These are phyloP conservation scores for Vaccinium macrocarpon DNA, from an alignment of 148 eudicot genomes.

Conservation along the genomic window DNA sequence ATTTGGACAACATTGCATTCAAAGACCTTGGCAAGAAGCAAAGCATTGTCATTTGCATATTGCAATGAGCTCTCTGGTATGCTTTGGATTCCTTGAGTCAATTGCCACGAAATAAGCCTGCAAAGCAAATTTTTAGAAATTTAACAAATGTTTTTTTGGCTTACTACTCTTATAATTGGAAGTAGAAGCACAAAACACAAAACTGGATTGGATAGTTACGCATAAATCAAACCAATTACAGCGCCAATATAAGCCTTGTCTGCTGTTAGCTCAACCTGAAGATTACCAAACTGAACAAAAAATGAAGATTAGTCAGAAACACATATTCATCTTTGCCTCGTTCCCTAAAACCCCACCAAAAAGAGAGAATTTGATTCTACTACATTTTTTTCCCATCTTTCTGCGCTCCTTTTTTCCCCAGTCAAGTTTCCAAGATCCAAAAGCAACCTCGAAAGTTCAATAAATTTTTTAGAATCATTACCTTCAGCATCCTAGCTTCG, in stretches of 20 bases:
- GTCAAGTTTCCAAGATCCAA: neutral
- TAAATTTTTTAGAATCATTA: slow-evolving; percentile 9
- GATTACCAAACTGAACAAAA: slow-evolving; percentile 74
- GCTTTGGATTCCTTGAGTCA: slow-evolving; percentile 89
- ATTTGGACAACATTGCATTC: neutral
- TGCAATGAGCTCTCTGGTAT: slow-evolving; percentile 74
- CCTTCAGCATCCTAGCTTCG: slow-evolving; percentile 72
- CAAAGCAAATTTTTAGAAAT: slow-evolving; percentile 11
- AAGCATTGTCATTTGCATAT: slow-evolving; percentile 87
- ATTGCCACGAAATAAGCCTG: slow-evolving; percentile 80
- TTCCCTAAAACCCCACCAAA: neutral
- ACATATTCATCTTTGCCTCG: neutral
- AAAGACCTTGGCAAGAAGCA: slow-evolving; percentile 76
- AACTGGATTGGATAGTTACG: slow-evolving; percentile 37
- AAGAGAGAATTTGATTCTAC: neutral
- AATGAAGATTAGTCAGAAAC: neutral
- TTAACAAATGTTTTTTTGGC: neutral
- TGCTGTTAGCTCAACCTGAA: slow-evolving; percentile 81
- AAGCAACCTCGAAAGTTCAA: neutral
- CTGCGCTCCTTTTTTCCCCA: neutral
- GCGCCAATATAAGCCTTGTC: slow-evolving; percentile 83
- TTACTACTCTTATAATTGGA: neutral
- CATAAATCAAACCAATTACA: slow-evolving; percentile 59
- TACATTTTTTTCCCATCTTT: neutral
- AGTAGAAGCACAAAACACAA: slow-evolving; percentile 10